Evolutionary conservation across 805 yeast species (phyloP).

Genomic region (Candida maris): DNA sequence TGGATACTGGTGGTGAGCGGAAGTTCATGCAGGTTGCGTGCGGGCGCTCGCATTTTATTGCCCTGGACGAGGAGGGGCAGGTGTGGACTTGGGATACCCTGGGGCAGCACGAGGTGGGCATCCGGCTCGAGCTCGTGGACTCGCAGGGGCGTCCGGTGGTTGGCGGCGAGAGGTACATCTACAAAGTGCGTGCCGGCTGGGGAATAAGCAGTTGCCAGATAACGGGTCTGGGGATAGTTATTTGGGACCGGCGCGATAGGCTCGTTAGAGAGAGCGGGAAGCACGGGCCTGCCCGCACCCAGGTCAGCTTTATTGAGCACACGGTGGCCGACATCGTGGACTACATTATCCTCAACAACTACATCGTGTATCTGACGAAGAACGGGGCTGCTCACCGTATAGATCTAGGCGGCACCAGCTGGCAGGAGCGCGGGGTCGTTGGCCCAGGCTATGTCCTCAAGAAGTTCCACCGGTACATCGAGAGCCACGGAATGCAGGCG

Average conservation of each 20-base stretch:
- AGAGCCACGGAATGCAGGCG: constrained; percentile 26
- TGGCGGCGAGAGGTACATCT: constrained; percentile 26
- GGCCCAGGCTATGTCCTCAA: constrained; percentile 8
- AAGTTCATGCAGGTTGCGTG: constrained; percentile 49
- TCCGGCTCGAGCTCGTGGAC: constrained; percentile 38
- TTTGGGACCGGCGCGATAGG: constrained; percentile 45
- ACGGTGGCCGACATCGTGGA: constrained; percentile 44
- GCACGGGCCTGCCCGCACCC: constrained; percentile 34
- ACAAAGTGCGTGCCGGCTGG: constrained; percentile 67
- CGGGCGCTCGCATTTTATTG: constrained; percentile 65
- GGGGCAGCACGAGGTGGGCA: constrained; percentile 37
- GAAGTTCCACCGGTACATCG: constrained; percentile 31
- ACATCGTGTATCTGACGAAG: constrained; percentile 45
- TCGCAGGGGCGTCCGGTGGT: constrained; percentile 6
- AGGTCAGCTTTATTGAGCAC: constrained; percentile 35
- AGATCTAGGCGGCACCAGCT: constrained; percentile 26
- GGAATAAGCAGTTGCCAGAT: constrained; percentile 49
- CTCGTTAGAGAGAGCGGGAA: constrained; percentile 22
- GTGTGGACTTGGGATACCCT: constrained; percentile 63
- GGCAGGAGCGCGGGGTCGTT: constrained; percentile 9
- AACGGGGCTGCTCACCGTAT: constrained; percentile 40
- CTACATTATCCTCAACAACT: constrained; percentile 51
- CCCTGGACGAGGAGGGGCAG: constrained; percentile 45
- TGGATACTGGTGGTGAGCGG: constrained; percentile 11
- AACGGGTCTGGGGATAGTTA: constrained; percentile 49